Evolutionary conservation across 345 rosid genomes (phyloP), one percentile per base, ranked within the genome.

Genomic region (Draba incana): DNA sequence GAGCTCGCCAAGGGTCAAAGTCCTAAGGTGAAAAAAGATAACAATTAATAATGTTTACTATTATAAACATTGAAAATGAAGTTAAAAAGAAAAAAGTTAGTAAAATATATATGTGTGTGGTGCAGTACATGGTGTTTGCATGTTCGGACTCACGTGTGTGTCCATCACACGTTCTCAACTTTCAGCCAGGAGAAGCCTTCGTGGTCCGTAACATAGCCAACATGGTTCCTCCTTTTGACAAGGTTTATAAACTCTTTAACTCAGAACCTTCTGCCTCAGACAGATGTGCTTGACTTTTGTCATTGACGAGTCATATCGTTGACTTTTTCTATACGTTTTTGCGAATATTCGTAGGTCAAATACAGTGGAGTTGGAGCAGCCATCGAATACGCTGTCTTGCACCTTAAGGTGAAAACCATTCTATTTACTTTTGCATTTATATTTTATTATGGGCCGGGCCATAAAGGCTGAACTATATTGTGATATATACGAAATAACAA

Each of bases 1-100:
- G 97, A 91, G 62, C 93, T 94, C 52, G 82, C 98, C 68, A 85
- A 85, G 78, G 99, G 99, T 65, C 99, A 94, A 66, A 80, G 89
- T 81, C 99, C 99, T 28, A 85, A 84, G 90, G 97, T 90, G 74
- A 37, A 45, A 20, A 43, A 5, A 3, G 6, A 12, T 14, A 8
- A 27, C 28, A 23, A 43, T 13, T 0, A 6, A 11, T 14, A 4
- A 43, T 57, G 0, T 39, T 15, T 20, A 23, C 6, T 12, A 31
- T 27, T 28, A 3, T 8, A 23, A 46, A 43, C 35, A 6, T 5
- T n/a, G 10, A 16, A 60, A 7, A 5, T n/a, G 8, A 16, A 43
- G 9, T 27, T 27, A 38, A 11, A 28, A 35, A 35, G 38, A 35
- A 20, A 43, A 20, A 43, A 45, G 15, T 35, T 35, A 35, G 38